Conservation (phyloP, 768 basidiomycete species). For the Rhizopogon rudus region DNA sequence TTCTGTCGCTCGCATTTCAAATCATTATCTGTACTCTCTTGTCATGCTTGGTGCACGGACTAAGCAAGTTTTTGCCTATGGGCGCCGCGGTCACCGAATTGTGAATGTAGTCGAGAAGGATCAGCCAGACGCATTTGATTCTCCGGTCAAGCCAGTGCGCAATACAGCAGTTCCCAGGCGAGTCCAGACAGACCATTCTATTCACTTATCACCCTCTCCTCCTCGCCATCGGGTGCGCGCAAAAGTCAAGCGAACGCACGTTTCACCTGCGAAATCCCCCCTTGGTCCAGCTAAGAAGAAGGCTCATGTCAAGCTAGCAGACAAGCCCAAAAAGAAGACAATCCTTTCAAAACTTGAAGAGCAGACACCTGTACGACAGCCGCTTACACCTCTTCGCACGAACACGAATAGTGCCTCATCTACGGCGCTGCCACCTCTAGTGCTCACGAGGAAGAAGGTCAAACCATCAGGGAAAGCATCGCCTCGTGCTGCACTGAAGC, state of each 20-base stretch:
- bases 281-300: conserved; percentile 25
- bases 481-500: conserved; percentile 27
- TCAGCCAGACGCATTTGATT: conserved; percentile 6
- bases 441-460: conserved; percentile 19
- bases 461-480: conserved; percentile 6
- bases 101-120: conserved; percentile 37
- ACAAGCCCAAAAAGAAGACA: conserved; percentile 10
- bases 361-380: conserved; percentile 27
- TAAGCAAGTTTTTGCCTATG: conserved; percentile 63
- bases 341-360: conserved; percentile 9
- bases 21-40: neutral
- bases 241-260: conserved; percentile 8
- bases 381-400: conserved; percentile 33
- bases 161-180: neutral
- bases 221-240: conserved; percentile 5
- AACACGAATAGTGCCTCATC: conserved; percentile 34
- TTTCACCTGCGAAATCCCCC: conserved; percentile 16
- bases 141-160: neutral
- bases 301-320: conserved; percentile 15
- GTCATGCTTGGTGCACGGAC: conserved; percentile 53
- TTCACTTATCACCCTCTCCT: conserved; percentile 18
- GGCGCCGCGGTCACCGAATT: conserved; percentile 58
- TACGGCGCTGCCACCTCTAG: conserved; percentile 21
- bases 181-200: conserved; percentile 18
- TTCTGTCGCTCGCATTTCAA: neutral